Base-by-base conservation (phyloP, 148 eudicot species). In the Agrostemma githago region DNA sequence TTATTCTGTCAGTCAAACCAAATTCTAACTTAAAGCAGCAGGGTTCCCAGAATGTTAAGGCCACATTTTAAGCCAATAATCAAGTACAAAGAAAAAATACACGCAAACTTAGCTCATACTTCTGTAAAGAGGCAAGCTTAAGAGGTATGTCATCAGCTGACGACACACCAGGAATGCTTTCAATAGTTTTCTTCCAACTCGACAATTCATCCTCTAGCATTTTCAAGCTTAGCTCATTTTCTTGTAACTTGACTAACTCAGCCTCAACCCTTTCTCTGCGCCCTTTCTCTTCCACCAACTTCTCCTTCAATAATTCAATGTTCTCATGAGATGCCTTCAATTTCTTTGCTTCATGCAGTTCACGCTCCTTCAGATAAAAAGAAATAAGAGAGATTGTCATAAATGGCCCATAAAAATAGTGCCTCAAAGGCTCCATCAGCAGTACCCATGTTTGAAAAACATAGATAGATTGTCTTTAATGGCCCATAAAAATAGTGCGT, bases 261-360 rank as follows among this genome's bases (percentile, higher is more conserved):
- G 74, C 58, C 78, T 92, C 97, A 56, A 86, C 91, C 82, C 87
- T 89, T 81, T 92, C 96, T 79, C 88, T 89, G 68, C 86, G 86
- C 19, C 84, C 71, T 79, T 84, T 90, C 79, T 96, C 99, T 84
- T 96, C 97, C 38, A 81, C 44, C 59, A 89, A 77, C 79, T 92
- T 92, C 81, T 92, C 99, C 84, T 90, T 90, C 82, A 96, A 53
- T 69, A 96, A 72, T 80, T 89, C 90, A 7, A 88, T 74, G 66
- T 92, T 82, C 77, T 92, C 94, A 81, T 86, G 88, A 74, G 90
- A 87, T 71, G 89, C 79, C 84, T 86, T 96, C 77, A 88, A 72
- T 75, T 83, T 92, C 82, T 89, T 88, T 21, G 97, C 96, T 82
- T 90, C 97, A 78, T 77, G 88, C 77, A 92, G 89, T 83, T 96